A percentile compares a stretch with the other conserved stretches of the same genome.
phyloP scores from a whole-genome alignment of 768 basidiomycete species.

The Mycena galopus region DNA sequence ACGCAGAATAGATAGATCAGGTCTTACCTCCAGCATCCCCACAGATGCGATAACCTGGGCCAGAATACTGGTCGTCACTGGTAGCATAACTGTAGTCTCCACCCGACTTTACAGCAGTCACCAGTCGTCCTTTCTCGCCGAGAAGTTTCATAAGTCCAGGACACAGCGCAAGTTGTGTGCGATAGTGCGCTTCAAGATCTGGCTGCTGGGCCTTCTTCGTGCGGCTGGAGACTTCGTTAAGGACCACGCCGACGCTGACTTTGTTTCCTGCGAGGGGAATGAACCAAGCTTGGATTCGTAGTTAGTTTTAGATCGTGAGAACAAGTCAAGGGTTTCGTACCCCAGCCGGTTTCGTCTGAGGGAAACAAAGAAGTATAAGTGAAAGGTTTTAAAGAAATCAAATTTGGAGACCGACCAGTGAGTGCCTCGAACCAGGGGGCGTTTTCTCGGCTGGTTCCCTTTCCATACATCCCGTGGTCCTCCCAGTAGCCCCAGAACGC shows the following conservation, averaged over 20 bases:
- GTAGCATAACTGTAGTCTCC: slow-evolving; percentile 54
- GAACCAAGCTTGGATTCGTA: too few species aligned
- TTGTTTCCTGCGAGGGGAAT: slow-evolving; percentile 68
- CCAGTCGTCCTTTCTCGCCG: too few species aligned
- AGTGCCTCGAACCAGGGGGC: slow-evolving; percentile 66
- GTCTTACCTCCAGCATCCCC: slow-evolving; percentile 49
- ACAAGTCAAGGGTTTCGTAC: too few species aligned
- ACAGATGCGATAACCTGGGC: slow-evolving; percentile 46
- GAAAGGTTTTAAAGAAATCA: too few species aligned
- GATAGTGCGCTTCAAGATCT: too few species aligned
- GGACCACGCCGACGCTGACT: slow-evolving; percentile 63
- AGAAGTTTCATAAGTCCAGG: too few species aligned
- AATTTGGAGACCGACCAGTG: background rate
- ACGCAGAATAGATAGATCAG: too few species aligned
- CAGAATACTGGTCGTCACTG: slow-evolving; percentile 40
- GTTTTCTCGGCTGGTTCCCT: slow-evolving; percentile 61
- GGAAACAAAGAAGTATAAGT: too few species aligned
- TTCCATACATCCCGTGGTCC: too few species aligned
- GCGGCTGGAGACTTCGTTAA: slow-evolving; percentile 53
- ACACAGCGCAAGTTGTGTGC: too few species aligned
- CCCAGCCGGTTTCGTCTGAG: slow-evolving; percentile 70
- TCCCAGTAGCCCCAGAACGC: slow-evolving; percentile 81
- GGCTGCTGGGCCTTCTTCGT: slow-evolving; percentile 45
- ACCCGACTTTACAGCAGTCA: too few species aligned
- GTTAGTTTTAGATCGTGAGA: too few species aligned